These are phyloP conservation scores for Apiotrichum montevideense DNA, from an alignment of 1,284 basidiomycete species.

Conservation along the genomic window DNA sequence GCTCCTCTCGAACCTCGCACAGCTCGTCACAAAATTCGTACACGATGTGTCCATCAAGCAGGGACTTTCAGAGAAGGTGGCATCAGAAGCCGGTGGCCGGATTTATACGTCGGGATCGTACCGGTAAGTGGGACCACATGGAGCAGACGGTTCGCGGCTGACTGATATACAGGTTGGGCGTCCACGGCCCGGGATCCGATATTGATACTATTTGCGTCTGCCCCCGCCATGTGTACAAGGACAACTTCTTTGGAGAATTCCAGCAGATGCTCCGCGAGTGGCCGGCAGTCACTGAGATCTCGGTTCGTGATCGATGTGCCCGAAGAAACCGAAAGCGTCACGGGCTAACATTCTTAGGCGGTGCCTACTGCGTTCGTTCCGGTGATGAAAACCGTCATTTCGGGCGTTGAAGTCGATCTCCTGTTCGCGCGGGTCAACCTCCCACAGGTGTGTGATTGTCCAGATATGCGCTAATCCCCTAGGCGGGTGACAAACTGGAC, in stretches of 20 bases:
- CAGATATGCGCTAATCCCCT: constrained; percentile 19
- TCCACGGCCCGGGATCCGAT: constrained; percentile 93
- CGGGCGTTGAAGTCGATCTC: constrained; percentile 89
- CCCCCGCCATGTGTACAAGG: constrained; percentile 87
- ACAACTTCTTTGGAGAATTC: constrained; percentile 93
- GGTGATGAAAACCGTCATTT: constrained; percentile 85
- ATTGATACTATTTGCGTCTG: constrained; percentile 99
- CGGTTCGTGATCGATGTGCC: constrained; percentile 56
- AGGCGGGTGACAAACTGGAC: constrained; percentile 83
- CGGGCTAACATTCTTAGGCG: constrained; percentile 53
- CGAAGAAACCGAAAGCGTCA: not conserved
- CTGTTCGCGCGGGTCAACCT: constrained; percentile 63
- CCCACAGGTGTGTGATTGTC: constrained; percentile 28
- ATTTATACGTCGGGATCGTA: constrained; percentile 99
- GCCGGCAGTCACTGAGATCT: constrained; percentile 82
- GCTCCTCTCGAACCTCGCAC: constrained; percentile 82
- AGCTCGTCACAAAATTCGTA: constrained; percentile 91
- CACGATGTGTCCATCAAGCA: constrained; percentile 67
- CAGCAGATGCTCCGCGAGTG: constrained; percentile 80
- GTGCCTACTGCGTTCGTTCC: constrained; percentile 96
- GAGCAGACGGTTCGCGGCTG: not conserved
- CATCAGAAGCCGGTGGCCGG: constrained; percentile 84
- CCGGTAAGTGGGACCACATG: constrained; percentile 47
- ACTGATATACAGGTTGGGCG: constrained; percentile 58
- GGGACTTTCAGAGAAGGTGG: constrained; percentile 81